Conservation (phyloP, 2,329 filamentous ascomycete species). For the Colletotrichum magnum region DNA sequence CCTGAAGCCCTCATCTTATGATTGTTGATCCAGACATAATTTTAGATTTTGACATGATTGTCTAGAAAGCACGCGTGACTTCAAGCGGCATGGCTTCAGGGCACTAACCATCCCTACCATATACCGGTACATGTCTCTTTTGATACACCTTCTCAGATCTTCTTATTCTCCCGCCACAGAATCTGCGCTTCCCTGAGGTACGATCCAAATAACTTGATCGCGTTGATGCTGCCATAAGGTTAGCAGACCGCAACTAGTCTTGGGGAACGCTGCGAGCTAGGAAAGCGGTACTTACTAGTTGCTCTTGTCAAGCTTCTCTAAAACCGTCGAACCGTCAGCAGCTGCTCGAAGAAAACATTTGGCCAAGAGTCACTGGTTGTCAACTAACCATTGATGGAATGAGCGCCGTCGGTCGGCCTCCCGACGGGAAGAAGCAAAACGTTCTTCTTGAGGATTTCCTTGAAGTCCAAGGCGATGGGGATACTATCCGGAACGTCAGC, state of each 20-base stretch:
- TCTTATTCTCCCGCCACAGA: constrained; percentile 7
- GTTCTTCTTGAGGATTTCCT: constrained; percentile 98
- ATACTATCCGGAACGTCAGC: constrained; percentile 72
- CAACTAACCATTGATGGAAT: constrained; percentile 84
- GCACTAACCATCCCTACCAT: too few relatives aligned
- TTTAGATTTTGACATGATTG: too few relatives aligned
- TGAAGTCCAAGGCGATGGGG: constrained; percentile 95
- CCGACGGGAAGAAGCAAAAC: constrained; percentile 96
- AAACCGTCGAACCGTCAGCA: not conserved
- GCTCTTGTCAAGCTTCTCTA: constrained; percentile 94
- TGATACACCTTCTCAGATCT: not conserved
- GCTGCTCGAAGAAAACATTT: not conserved
- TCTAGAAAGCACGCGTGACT: too few relatives aligned
- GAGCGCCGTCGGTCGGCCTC: constrained; percentile 93
- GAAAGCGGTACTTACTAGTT: constrained; percentile 74
- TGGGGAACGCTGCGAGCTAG: too few relatives aligned
- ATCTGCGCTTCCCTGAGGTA: constrained; percentile 77
- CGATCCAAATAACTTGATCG: constrained; percentile 92
- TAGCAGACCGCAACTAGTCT: not conserved
- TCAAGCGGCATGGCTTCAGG: too few relatives aligned
- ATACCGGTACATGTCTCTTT: too few relatives aligned
- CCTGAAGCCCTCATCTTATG: too few relatives aligned
- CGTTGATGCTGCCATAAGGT: constrained; percentile 75
- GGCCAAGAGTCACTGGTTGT: too few relatives aligned
- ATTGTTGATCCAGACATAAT: too few relatives aligned